Evolutionary conservation across 2,329 filamentous ascomycete genomes (phyloP), one percentile per base, ranked within the genome.

Genomic region (Raffaelea albimanens): DNA sequence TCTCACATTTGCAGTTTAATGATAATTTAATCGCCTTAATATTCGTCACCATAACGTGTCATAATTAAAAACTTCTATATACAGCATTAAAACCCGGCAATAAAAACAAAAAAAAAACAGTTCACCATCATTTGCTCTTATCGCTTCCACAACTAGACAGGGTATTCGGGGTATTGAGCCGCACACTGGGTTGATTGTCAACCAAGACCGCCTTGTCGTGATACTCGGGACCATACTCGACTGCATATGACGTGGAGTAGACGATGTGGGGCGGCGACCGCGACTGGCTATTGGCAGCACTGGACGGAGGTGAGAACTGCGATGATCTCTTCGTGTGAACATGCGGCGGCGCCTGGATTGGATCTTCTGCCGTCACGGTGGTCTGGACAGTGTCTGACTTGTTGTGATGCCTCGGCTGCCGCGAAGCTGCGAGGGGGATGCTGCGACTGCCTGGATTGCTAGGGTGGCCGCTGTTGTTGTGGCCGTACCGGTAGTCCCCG

Each of bases 181-280:
- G 31, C 16, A 16, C 31, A 9, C 31, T 34, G 31, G 31, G n/a
- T n/a, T n/a, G n/a, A n/a, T 34, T 34, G 31, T 16, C 5, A 2
- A 46, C 44, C 5, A 46, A 39, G 13, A 25, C 16, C 16, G 44
- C 44, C 20, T 46, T 25, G 21, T 46, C 44, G 14, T 41, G 36
- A 29, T 46, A 33, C 19, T 46, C 44, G 14, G 19, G 10, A 19
- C 25, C 39, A 19, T 41, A 46, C 4, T 46, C 44, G 2, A 46
- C 29, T 3, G 38, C 39, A 10, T 46, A 46, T 13, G 44, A 33
- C 39, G 40, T 46, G 7, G 39, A 41, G 25, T 46, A 41, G 38
- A 42, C 19, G 29, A 46, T 46, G 31, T 34, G 31, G 9, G 31
- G 31, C 31, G 9, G 31, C 16, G 31, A 16, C 31, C 31, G 31